These are phyloP conservation scores for Xylaria palmicola DNA, from an alignment of 495 filamentous ascomycete genomes.

Conservation along the genomic window DNA sequence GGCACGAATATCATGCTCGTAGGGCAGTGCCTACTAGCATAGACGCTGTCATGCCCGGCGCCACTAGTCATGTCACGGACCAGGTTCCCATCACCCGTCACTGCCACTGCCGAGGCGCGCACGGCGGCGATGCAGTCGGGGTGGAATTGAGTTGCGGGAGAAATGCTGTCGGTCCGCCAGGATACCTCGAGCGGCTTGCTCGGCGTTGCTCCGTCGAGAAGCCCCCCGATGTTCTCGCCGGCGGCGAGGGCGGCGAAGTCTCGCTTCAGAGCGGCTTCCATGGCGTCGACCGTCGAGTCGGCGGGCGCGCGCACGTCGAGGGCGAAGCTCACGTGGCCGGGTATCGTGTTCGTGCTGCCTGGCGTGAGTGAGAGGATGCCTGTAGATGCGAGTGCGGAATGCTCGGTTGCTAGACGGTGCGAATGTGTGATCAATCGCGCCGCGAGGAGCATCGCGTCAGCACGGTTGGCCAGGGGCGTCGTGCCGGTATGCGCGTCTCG, in stretches of 20 bases:
- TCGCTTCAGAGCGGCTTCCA: slow-evolving; percentile 24
- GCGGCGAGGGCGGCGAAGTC: slow-evolving; percentile 31
- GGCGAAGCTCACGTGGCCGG: slow-evolving; percentile 65
- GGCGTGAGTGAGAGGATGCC: slow-evolving; percentile 64
- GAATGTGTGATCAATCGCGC: slow-evolving; percentile 67
- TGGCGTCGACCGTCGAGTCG: slow-evolving; percentile 51
- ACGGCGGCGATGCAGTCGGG: slow-evolving; percentile 68
- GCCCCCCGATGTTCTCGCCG: slow-evolving; percentile 20
- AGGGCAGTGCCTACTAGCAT: slow-evolving; percentile 38
- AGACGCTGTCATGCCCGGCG: slow-evolving; percentile 60
- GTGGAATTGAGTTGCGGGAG: slow-evolving; percentile 67
- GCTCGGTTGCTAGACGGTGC: slow-evolving; percentile 57
- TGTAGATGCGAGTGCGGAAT: slow-evolving; percentile 64
- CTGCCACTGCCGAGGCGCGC: slow-evolving; percentile 56
- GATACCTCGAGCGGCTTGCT: slow-evolving; percentile 26
- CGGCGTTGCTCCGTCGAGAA: slow-evolving; percentile 17
- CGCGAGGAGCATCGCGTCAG: slow-evolving; percentile 54
- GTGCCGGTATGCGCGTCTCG: slow-evolving; percentile 73
- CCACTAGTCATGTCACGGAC: slow-evolving; percentile 53
- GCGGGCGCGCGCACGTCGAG: slow-evolving; percentile 68
- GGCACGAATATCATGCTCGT: slow-evolving; percentile 55
- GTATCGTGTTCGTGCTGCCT: slow-evolving; percentile 67
- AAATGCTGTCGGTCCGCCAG: slow-evolving; percentile 38
- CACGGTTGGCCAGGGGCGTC: slow-evolving; percentile 58
- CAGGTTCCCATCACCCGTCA: slow-evolving; percentile 31